A percentile compares a stretch with the other conserved stretches of the same genome.
These are phyloP conservation scores for Sphaerulina musiva DNA, from an alignment of 2,329 filamentous ascomycete species.

Conservation along the genomic window DNA sequence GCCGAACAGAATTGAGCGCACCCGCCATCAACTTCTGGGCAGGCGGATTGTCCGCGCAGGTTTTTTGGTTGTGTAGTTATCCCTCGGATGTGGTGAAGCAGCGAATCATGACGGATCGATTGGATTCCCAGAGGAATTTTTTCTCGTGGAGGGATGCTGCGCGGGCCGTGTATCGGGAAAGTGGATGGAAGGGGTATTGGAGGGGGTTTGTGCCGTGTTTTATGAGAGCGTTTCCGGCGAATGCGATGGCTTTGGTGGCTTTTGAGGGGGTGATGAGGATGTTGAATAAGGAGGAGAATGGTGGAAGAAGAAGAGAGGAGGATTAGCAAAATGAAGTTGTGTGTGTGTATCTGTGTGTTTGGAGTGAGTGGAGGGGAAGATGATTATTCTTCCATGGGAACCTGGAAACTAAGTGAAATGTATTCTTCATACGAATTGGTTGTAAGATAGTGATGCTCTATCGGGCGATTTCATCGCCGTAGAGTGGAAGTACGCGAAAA, in stretches of 20 bases:
- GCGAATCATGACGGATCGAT: slow-evolving; percentile 89
- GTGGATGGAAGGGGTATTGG: slow-evolving; percentile 75
- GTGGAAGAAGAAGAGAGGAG: background rate
- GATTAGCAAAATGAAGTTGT: too few species aligned
- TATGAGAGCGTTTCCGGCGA: slow-evolving; percentile 86
- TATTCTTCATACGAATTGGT: too few species aligned
- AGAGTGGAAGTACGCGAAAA: too few species aligned
- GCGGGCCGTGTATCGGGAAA: slow-evolving; percentile 65
- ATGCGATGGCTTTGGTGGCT: slow-evolving; percentile 84
- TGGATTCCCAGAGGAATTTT: slow-evolving; percentile 67
- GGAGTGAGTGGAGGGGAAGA: background rate
- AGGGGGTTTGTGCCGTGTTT: slow-evolving; percentile 92
- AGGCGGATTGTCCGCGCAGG: slow-evolving; percentile 81
- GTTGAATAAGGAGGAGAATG: slow-evolving; percentile 17
- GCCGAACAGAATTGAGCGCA: slow-evolving; percentile 62
- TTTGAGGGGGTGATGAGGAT: slow-evolving; percentile 68
- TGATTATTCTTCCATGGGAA: too few species aligned
- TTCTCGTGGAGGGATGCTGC: slow-evolving; percentile 74
- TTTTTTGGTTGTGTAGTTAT: slow-evolving; percentile 68
- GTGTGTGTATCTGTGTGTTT: background rate
- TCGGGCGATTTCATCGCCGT: too few species aligned
- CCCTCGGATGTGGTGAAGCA: slow-evolving; percentile 62
- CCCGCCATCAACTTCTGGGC: slow-evolving; percentile 96
- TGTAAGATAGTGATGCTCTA: too few species aligned
- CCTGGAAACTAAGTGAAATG: too few species aligned